Evolutionary conservation across 257 asterid genomes (phyloP), one percentile per base, ranked within the genome.

Genomic region (Solanum sitiens): DNA sequence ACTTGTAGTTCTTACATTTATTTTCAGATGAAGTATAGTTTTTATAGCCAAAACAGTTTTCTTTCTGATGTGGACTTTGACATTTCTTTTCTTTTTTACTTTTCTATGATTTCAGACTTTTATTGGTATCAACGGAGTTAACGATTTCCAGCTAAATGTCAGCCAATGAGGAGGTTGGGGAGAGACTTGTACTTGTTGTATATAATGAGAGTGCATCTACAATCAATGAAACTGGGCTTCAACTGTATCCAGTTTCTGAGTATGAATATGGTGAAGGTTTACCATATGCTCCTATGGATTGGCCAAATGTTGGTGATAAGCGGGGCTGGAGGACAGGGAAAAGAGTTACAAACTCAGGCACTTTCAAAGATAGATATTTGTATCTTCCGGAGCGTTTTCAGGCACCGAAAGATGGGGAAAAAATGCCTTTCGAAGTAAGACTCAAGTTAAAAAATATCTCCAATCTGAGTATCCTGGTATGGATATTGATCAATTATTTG

Each of bases 241-340:
- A 53, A 53, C 63, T 53, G 18, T 53, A 16, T 53, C n/a, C 4
- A 16, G 98, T 95, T 42, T 84, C 92, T 44, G 82, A 21, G 72
- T 74, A 91, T 73, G 93, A 83, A 30, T 89, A 90, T 4, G 98
- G 99, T 53, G 92, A 90, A 91, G 99, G 63, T 53, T 53, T 53
- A 6, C 63, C 63, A 53, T 53, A 53, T 53, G 63, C 63, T 0
- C 63, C 10, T 16, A 9, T 53, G 80, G 89, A 95, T 93, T 96
- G 93, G 93, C 98, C 99, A 50, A 91, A 92, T 86, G 96, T 93
- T 12, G 98, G 99, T 23, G 99, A 96, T 90, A 93, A 74, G 45
- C 95, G 99, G 63, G 84, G 89, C 3, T 96, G 98, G 98, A 93
- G 87, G 90, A 94, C 88, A 0, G 98, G 98, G 88, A 93, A 59